Conservation (phyloP, 495 filamentous ascomycete species). For the Tuber umbilicatum region DNA sequence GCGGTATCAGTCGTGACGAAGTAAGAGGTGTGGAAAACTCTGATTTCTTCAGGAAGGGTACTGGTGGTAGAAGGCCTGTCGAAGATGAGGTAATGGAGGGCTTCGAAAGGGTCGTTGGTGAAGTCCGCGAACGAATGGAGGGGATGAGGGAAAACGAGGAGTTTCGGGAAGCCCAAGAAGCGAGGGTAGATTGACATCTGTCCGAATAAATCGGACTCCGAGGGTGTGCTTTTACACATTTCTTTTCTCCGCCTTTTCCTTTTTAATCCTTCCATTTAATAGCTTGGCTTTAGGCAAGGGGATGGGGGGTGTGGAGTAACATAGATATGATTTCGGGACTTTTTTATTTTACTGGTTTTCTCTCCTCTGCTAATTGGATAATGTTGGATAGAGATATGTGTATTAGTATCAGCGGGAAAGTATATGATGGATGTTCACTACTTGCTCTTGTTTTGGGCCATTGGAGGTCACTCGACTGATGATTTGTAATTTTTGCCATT, state of each 20-base stretch:
- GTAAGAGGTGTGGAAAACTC: slow-evolving; percentile 36
- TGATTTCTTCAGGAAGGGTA: slow-evolving; percentile 39
- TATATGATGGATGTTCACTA: not conserved
- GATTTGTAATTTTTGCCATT: not conserved
- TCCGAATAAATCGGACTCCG: not conserved
- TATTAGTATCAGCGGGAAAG: not conserved
- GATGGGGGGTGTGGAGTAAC: not conserved
- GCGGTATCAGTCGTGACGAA: slow-evolving; percentile 34
- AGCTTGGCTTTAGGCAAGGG: not conserved
- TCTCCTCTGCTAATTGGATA: not conserved
- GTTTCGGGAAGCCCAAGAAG: slow-evolving; percentile 13
- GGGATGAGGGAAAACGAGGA: slow-evolving; percentile 2
- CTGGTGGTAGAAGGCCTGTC: slow-evolving; percentile 36
- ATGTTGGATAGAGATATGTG: slow-evolving; percentile 2
- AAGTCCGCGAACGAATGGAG: slow-evolving; percentile 34
- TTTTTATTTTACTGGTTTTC: not conserved
- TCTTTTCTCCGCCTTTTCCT: not conserved
- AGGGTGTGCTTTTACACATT: not conserved
- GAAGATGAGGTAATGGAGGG: slow-evolving; percentile 36
- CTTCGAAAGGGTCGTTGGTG: slow-evolving; percentile 35
- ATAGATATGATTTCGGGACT: not conserved
- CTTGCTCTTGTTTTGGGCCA: not conserved
- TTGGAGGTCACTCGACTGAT: not conserved
- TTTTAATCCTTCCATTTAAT: not conserved
- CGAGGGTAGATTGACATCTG: slow-evolving; percentile 22